Conservation (phyloP, 2,329 filamentous ascomycete species). For the Hypoxylon sp. region DNA sequence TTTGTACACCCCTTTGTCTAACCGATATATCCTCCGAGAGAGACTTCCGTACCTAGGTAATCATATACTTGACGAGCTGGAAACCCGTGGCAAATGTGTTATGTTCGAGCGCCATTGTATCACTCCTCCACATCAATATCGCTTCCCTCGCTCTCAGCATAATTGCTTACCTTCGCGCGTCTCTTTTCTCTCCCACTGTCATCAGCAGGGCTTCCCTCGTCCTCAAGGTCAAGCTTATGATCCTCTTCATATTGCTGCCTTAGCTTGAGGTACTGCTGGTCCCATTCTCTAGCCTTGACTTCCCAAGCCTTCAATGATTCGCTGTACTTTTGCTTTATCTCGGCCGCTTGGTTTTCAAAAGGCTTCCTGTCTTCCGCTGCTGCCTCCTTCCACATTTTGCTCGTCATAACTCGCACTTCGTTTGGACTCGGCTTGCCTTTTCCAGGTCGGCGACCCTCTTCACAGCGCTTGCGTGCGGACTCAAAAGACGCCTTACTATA, state of each 20-base stretch:
- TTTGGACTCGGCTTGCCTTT: conserved; percentile 78
- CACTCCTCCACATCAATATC: conserved; percentile 45
- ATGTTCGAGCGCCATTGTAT: background rate
- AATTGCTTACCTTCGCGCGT: conserved; percentile 54
- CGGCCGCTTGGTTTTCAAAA: conserved; percentile 80
- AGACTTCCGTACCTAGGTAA: background rate
- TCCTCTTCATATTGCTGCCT: conserved; percentile 65
- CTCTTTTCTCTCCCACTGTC: conserved; percentile 49
- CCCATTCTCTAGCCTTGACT: conserved; percentile 77
- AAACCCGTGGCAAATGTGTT: background rate
- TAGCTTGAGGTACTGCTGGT: conserved; percentile 71
- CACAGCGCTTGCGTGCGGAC: conserved; percentile 69
- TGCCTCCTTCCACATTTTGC: conserved; percentile 90
- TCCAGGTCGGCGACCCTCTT: conserved; percentile 73
- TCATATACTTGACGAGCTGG: conserved; percentile 1
- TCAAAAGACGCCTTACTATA: conserved; percentile 86
- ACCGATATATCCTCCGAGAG: conserved; percentile 7
- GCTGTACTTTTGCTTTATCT: conserved; percentile 76
- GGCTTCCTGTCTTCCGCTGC: conserved; percentile 78
- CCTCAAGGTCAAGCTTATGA: conserved; percentile 60
- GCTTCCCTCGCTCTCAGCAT: conserved; percentile 56
- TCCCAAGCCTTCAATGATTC: conserved; percentile 71
- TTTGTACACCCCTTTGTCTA: conserved; percentile 27
- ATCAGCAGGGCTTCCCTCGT: conserved; percentile 45
- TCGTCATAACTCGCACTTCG: conserved; percentile 86